A percentile compares a stretch with the other conserved stretches of the same genome.
Evolutionary conservation across 148 eudicot genomes (phyloP).

Genomic region (Oxyria digyna): DNA sequence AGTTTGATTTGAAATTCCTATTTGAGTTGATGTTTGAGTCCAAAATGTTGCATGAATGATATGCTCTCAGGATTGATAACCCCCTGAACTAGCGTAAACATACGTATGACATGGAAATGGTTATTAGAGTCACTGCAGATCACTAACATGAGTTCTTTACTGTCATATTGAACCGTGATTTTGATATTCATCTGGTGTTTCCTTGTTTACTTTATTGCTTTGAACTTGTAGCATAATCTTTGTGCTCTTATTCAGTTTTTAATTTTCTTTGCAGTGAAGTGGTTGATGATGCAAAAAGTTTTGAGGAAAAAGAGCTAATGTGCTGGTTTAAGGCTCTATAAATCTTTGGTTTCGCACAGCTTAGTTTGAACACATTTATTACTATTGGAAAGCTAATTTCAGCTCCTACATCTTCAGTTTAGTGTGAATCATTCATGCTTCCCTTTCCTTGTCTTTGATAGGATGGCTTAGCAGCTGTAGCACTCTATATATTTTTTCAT

Average conservation of each 20-base stretch:
- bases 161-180: not conserved
- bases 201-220: not conserved
- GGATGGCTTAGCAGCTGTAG: conserved; percentile 48
- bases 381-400: not conserved
- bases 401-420: no score
- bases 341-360: not conserved
- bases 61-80: no score
- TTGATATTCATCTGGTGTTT: not conserved
- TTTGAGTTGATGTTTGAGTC: no score
- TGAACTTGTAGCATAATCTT: no score
- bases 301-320: conserved; percentile 41
- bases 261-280: conserved; percentile 45
- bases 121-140: no score
- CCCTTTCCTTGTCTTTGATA: conserved; percentile 7
- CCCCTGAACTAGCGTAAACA: no score
- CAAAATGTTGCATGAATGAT: no score
- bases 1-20: no score
- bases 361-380: not conserved
- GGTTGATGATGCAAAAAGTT: conserved; percentile 41
- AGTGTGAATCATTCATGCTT: not conserved
- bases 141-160: no score
- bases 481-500: not conserved
- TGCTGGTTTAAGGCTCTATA: conserved; percentile 42
- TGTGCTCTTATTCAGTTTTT: not conserved
- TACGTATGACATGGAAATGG: no score